Percentiles rank a stretch among this genome's conserved stretches.
phyloP scores from a whole-genome alignment of 2,329 filamentous ascomycete species.

The Penicillium sp. region DNA sequence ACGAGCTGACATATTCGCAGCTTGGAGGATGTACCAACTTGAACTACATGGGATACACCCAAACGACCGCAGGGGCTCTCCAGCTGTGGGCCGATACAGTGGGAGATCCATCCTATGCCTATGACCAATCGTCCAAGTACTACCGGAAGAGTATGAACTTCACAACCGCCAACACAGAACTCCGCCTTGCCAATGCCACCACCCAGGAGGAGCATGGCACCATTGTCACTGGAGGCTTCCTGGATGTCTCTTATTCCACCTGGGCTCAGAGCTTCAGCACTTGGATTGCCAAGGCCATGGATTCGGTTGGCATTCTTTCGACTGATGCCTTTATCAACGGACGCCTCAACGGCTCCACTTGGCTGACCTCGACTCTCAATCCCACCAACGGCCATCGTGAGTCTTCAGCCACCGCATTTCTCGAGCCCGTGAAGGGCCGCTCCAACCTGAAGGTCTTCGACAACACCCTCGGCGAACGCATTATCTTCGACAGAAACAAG shows the following conservation, averaged over 20 bases:
- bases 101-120: slow-evolving; percentile 32
- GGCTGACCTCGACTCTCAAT: slow-evolving; percentile 32
- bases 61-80: slow-evolving; percentile 31
- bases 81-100: slow-evolving; percentile 39
- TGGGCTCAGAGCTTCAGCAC: slow-evolving; percentile 27
- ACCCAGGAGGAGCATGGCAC: slow-evolving; percentile 25
- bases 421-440: slow-evolving; percentile 25
- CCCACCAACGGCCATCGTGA: slow-evolving; percentile 23
- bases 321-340: slow-evolving; percentile 31
- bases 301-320: slow-evolving; percentile 27
- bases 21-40: slow-evolving; percentile 26
- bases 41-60: slow-evolving; percentile 29
- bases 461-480: slow-evolving; percentile 33
- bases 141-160: slow-evolving; percentile 30
- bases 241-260: slow-evolving; percentile 35
- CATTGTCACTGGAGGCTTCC: slow-evolving; percentile 23
- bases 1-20: no score
- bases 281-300: slow-evolving; percentile 27
- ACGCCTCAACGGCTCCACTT: slow-evolving; percentile 23
- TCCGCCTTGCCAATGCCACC: slow-evolving; percentile 22
- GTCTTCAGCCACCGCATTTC: slow-evolving; percentile 19
- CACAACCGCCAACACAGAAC: slow-evolving; percentile 20
- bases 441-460: slow-evolving; percentile 34
- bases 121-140: slow-evolving; percentile 26
- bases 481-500: slow-evolving; percentile 37